phyloP scores from a whole-genome alignment of 129 eudicot genomes.

The Flaveria sonorensis region DNA sequence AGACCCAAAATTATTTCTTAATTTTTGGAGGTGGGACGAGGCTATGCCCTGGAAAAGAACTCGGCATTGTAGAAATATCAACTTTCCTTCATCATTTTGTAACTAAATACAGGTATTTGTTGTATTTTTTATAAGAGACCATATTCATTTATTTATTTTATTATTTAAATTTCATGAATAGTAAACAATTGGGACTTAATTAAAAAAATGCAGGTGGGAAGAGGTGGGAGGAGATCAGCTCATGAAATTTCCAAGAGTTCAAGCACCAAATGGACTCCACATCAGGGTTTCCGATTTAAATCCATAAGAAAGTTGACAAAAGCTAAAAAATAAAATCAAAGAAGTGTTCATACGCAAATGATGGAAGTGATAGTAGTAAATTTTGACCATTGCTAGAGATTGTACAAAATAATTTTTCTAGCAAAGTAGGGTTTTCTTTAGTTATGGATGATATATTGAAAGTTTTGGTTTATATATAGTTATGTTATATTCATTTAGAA shows the following conservation, averaged over 20 bases:
- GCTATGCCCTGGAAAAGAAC: conserved; percentile 68
- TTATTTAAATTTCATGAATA: not conserved
- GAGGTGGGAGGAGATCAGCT: conserved; percentile 88
- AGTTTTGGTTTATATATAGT: too few relatives aligned
- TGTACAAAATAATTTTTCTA: too few relatives aligned
- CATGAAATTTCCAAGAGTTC: conserved; percentile 94
- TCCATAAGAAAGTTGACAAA: conserved; percentile 1
- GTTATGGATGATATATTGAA: too few relatives aligned
- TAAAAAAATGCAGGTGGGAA: conserved; percentile 67
- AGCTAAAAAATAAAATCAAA: too few relatives aligned
- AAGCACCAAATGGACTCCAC: conserved; percentile 91
- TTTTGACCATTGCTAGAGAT: too few relatives aligned
- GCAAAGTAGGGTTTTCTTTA: not conserved
- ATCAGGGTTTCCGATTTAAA: conserved; percentile 67
- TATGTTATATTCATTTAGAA: not conserved
- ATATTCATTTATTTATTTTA: not conserved
- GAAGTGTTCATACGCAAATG: too few relatives aligned
- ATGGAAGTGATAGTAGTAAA: too few relatives aligned
- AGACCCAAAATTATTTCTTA: conserved; percentile 44
- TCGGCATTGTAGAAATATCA: conserved; percentile 47
- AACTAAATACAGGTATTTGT: conserved; percentile 54
- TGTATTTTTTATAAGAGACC: not conserved
- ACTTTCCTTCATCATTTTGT: conserved; percentile 68
- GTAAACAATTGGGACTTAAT: conserved; percentile 5
- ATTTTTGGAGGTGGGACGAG: conserved; percentile 64